Evolutionary conservation across 345 rosid genomes (phyloP), one percentile per base, ranked within the genome.

Genomic region (Eucalyptus erythrocorys): DNA sequence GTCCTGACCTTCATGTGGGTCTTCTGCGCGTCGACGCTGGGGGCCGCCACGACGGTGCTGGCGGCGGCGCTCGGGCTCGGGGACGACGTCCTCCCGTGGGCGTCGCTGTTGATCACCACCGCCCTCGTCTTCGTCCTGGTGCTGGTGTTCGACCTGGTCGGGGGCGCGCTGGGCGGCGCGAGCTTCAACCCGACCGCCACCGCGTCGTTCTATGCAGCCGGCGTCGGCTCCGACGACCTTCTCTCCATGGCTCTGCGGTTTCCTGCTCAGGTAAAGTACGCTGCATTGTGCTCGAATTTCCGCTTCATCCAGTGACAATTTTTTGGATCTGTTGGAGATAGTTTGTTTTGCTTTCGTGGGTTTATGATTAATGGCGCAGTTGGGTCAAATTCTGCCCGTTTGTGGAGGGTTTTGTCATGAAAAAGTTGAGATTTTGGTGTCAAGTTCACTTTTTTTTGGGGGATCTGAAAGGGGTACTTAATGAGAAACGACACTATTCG

Each of bases 131-230:
- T 95, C 49, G 91, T 93, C 85, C 97, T 95, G 88, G 94, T 96
- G 64, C 93, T 94, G 68, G 49, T 94, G 71, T 97, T 97, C 80
- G 90, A 85, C 30, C 88, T 94, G 48, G 93, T 98, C 43, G 99
- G 92, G 51, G 92, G 32, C 0, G 87, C 89, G 59, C 93, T 98
- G 24, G 99, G 99, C 80, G 99, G 99, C 6, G 99, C 99, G 89
- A 95, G 96, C 91, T 98, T 96, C 86, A 98, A 97, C 88, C 99
- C 99, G 59, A 94, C 96, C 10, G 98, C 94, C 24, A 98, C 88
- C 86, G 98, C 98, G 7, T 90, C 99, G 79, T 95, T 98, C 89
- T 97, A 96, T 86, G 95, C 98, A 13, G 99, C 93, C 61, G 99
- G 99, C 3, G 91, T 96, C 88, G 95, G 97, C n/a, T 85, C 90